These are phyloP conservation scores for Fusarium verticillioides DNA, from an alignment of 2,329 filamentous ascomycete genomes.

Conservation along the genomic window DNA sequence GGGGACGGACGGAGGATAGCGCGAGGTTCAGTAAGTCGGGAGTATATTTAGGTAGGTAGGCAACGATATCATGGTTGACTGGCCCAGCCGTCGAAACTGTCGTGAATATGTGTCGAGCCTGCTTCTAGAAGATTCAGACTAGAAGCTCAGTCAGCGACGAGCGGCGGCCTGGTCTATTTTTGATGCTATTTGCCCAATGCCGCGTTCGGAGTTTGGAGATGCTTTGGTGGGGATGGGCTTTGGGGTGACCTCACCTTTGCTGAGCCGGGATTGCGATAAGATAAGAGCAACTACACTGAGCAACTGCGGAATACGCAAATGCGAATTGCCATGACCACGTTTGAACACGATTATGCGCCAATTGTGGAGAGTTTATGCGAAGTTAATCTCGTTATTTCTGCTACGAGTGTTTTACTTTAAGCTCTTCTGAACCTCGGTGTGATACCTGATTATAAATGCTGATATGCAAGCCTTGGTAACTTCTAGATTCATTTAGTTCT, in stretches of 20 bases:
- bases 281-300: conserved; percentile 25
- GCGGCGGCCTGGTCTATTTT: conserved; percentile 11
- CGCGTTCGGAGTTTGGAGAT: conserved; percentile 33
- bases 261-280: conserved; percentile 29
- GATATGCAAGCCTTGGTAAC: neutral
- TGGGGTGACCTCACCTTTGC: conserved; percentile 36
- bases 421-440: neutral
- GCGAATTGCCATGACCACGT: conserved; percentile 10
- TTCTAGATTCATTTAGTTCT: neutral
- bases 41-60: conserved; percentile 14
- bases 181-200: conserved; percentile 37
- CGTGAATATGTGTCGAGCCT: conserved; percentile 1
- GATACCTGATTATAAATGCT: neutral
- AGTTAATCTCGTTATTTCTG: neutral
- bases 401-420: neutral
- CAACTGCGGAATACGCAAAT: conserved; percentile 28
- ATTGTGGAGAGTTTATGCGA: neutral
- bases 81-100: conserved; percentile 1
- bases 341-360: conserved; percentile 19
- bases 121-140: conserved; percentile 46
- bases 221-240: conserved; percentile 41
- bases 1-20: neutral
- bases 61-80: conserved; percentile 25
- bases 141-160: conserved; percentile 42
- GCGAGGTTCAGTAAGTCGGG: neutral